phyloP scores from a whole-genome alignment of 1,139 yeast genomes.

The Torulaspora pretoriensis region DNA sequence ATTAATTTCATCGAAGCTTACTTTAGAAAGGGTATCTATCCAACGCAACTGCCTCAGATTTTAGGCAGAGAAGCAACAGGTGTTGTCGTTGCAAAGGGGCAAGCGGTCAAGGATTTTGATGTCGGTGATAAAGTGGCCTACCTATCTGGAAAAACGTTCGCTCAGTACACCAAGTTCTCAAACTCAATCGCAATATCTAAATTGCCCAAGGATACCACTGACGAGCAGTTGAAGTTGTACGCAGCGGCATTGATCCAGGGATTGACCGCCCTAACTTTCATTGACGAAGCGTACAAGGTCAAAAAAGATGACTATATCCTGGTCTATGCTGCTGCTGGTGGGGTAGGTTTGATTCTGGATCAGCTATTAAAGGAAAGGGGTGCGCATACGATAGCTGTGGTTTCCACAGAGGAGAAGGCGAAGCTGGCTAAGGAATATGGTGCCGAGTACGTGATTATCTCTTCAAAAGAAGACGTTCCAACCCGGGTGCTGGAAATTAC shows the following conservation, averaged over 20 bases:
- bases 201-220: constrained; percentile 46
- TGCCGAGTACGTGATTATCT: constrained; percentile 68
- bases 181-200: constrained; percentile 42
- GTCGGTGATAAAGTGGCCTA: constrained; percentile 76
- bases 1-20: constrained; percentile 79
- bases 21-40: constrained; percentile 74
- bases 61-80: constrained; percentile 89
- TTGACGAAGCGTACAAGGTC: constrained; percentile 61
- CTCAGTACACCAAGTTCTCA: constrained; percentile 60
- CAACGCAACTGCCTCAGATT: constrained; percentile 52
- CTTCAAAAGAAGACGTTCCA: constrained; percentile 47
- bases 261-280: constrained; percentile 70
- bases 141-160: constrained; percentile 50
- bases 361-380: constrained; percentile 62
- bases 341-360: constrained; percentile 68
- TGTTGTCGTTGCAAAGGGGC: constrained; percentile 63
- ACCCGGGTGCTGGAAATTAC: constrained; percentile 63
- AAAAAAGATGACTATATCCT: constrained; percentile 64
- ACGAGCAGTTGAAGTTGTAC: constrained; percentile 47
- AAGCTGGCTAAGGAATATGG: constrained; percentile 60
- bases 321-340: constrained; percentile 94
- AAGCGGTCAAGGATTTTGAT: constrained; percentile 48
- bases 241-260: constrained; percentile 70
- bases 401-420: constrained; percentile 68
- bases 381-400: constrained; percentile 79